phyloP scores from a whole-genome alignment of 495 filamentous ascomycete genomes.

The Neurospora tetrasperma region DNA sequence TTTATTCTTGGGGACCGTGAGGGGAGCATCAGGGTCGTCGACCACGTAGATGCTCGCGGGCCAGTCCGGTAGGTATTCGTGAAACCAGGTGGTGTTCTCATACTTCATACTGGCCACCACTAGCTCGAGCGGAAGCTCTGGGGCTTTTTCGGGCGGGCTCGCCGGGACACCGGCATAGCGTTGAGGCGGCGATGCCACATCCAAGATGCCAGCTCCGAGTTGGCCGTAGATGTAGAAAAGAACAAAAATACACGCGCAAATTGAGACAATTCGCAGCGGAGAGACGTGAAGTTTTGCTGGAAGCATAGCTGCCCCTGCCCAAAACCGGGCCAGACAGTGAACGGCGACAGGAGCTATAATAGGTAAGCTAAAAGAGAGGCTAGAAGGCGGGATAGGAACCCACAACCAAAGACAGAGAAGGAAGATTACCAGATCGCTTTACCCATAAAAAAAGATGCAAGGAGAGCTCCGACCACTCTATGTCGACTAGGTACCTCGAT shows the following conservation, averaged over 20 bases:
- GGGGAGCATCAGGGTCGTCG: slow-evolving; percentile 27
- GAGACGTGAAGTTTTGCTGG: background rate
- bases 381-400: background rate
- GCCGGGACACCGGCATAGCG: background rate
- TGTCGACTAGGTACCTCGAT: background rate
- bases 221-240: background rate
- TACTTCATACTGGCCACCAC: slow-evolving; percentile 27
- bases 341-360: background rate
- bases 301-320: background rate
- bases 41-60: slow-evolving; percentile 39
- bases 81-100: slow-evolving; percentile 27
- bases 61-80: slow-evolving; percentile 29
- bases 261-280: background rate
- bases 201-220: background rate
- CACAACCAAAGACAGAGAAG: background rate
- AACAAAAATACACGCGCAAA: background rate
- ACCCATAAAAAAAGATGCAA: background rate
- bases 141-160: background rate
- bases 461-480: background rate
- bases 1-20: slow-evolving; percentile 44
- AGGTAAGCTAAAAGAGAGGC: background rate
- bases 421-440: background rate
- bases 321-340: background rate
- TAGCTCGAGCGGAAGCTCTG: slow-evolving; percentile 15
- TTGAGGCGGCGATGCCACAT: background rate